Evolutionary conservation across 2,329 filamentous ascomycete genomes (phyloP).

Genomic region (Penicillium sp.): DNA sequence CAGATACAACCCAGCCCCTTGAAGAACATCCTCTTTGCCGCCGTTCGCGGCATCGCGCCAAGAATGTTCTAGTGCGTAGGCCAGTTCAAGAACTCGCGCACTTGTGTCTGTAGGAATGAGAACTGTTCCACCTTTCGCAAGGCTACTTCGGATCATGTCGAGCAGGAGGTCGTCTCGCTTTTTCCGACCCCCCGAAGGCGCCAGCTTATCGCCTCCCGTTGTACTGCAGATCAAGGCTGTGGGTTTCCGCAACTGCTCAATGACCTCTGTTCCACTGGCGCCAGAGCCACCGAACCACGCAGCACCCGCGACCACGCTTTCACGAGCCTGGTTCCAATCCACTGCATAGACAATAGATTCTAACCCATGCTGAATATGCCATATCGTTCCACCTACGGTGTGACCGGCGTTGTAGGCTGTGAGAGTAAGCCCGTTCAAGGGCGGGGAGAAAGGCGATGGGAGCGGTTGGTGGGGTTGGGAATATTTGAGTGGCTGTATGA

Average conservation of each 20-base stretch:
- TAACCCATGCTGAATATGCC: constrained; percentile 95
- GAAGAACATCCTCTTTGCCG: constrained; percentile 52
- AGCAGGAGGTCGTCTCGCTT: constrained; percentile 84
- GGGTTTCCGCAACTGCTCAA: constrained; percentile 88
- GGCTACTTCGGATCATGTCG: constrained; percentile 73
- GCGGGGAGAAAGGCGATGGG: constrained; percentile 80
- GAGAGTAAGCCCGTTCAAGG: constrained; percentile 85
- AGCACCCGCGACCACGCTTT: constrained; percentile 90
- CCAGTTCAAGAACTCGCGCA: constrained; percentile 86
- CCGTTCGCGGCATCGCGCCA: constrained; percentile 68
- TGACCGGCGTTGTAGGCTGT: constrained; percentile 97
- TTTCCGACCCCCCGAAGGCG: constrained; percentile 68
- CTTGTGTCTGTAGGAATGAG: constrained; percentile 93
- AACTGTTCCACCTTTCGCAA: constrained; percentile 81
- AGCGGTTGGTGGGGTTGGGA: constrained; percentile 92
- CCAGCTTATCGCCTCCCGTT: constrained; percentile 68
- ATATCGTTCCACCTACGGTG: constrained; percentile 94
- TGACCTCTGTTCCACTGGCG: constrained; percentile 79
- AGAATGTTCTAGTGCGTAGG: constrained; percentile 87
- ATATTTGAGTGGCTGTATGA: constrained; percentile 91
- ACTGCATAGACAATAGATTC: constrained; percentile 97
- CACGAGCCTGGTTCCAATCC: constrained; percentile 96
- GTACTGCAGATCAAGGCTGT: constrained; percentile 93
- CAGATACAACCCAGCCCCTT: constrained; percentile 65
- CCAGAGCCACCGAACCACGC: constrained; percentile 86